Evolutionary conservation across 306 rosid species (phyloP).

Genomic region (Lithocarpus polystachyus): DNA sequence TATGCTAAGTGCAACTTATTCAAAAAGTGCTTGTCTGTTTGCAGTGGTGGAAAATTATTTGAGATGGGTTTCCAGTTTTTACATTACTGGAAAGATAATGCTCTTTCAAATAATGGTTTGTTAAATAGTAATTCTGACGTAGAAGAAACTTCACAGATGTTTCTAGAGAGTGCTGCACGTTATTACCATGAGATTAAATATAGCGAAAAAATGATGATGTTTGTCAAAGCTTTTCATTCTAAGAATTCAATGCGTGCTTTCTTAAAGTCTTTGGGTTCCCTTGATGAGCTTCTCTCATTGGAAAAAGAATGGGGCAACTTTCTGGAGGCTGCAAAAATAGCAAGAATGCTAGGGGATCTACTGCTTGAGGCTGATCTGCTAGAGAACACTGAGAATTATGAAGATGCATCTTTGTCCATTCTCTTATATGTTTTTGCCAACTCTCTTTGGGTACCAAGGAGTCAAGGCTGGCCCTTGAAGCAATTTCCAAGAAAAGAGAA

Average conservation of each 20-base stretch:
- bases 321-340: constrained; percentile 51
- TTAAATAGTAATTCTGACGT: constrained; percentile 5
- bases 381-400: constrained; percentile 46
- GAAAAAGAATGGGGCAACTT: constrained; percentile 69
- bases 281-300: constrained; percentile 56
- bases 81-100: constrained; percentile 51
- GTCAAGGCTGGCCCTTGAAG: constrained; percentile 72
- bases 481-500: constrained; percentile 37
- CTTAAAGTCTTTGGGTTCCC: constrained; percentile 37
- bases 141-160: constrained; percentile 23
- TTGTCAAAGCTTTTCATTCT: constrained; percentile 60
- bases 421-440: constrained; percentile 41
- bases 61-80: constrained; percentile 55
- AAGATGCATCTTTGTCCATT: constrained; percentile 43
- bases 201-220: constrained; percentile 56
- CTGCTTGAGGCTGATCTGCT: constrained; percentile 42
- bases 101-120: neutral
- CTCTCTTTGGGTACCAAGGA: constrained; percentile 65
- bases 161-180: constrained; percentile 56
- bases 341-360: constrained; percentile 50
- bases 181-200: constrained; percentile 42
- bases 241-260: constrained; percentile 48
- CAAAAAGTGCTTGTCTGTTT: constrained; percentile 47
- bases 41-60: constrained; percentile 48
- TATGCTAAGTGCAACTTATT: constrained; percentile 53